Evolutionary conservation across 2,329 filamentous ascomycete species (phyloP).

Genomic region (Polytolypa hystricis): DNA sequence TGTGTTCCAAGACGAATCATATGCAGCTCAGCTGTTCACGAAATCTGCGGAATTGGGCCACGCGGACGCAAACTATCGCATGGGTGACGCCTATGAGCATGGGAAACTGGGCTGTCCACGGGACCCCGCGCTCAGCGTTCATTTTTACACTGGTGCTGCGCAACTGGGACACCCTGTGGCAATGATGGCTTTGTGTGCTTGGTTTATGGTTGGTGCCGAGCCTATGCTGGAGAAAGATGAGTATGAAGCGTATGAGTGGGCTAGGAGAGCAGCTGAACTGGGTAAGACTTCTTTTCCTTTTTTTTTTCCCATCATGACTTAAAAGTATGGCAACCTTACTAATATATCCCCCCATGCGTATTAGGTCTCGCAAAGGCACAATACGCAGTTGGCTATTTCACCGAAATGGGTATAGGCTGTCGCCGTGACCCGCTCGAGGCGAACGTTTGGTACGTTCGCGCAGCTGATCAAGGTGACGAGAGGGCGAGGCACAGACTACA

Average conservation of each 20-base stretch:
- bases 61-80: slow-evolving; percentile 68
- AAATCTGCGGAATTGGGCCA: slow-evolving; percentile 89
- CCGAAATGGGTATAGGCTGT: slow-evolving; percentile 95
- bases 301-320: slow-evolving; percentile 1
- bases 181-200: slow-evolving; percentile 98
- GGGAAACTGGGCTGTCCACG: slow-evolving; percentile 76
- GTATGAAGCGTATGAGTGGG: slow-evolving; percentile 94
- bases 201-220: slow-evolving; percentile 94
- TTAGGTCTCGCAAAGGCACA: slow-evolving; percentile 56
- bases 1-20: slow-evolving; percentile 79
- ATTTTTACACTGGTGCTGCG: slow-evolving; percentile 92
- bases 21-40: slow-evolving; percentile 88
- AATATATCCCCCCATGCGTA: slow-evolving; percentile 4
- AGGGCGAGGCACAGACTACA: slow-evolving; percentile 76
- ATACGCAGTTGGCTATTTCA: slow-evolving; percentile 94
- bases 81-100: slow-evolving; percentile 97
- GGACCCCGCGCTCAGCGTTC: slow-evolving; percentile 85
- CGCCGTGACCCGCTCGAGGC: slow-evolving; percentile 89
- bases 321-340: slow-evolving; percentile 2
- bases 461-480: slow-evolving; percentile 83
- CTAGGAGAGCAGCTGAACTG: slow-evolving; percentile 69
- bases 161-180: slow-evolving; percentile 71
- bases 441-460: slow-evolving; percentile 97
- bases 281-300: slow-evolving; percentile 47
- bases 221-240: slow-evolving; percentile 91